A percentile compares a stretch with the other conserved stretches of the same genome.
Evolutionary conservation across 1,139 yeast genomes (phyloP).

Genomic region (Blastobotrys ciferrii): DNA sequence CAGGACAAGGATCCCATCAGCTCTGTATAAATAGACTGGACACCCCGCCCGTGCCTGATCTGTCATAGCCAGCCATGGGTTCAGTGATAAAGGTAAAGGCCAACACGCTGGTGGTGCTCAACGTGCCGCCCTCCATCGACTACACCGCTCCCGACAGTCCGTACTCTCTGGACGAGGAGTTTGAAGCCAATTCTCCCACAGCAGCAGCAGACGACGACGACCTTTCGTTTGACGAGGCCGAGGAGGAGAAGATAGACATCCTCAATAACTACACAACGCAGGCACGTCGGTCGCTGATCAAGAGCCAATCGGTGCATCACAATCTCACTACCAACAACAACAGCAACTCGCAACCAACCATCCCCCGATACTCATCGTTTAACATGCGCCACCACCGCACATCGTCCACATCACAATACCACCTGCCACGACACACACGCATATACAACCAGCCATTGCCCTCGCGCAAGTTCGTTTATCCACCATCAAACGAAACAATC

Average conservation of each 20-base stretch:
- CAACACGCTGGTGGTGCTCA: constrained; percentile 14
- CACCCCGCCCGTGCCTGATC: background rate
- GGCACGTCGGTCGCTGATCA: background rate
- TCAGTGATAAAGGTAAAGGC: constrained; percentile 14
- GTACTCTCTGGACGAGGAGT: background rate
- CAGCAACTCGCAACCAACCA: background rate
- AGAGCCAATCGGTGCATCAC: background rate
- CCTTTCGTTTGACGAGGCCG: background rate
- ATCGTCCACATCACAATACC: background rate
- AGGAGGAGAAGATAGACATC: background rate
- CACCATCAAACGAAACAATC: background rate
- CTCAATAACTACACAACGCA: constrained; percentile 1
- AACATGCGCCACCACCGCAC: background rate
- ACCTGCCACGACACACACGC: background rate
- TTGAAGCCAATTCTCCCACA: background rate
- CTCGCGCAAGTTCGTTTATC: background rate
- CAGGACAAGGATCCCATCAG: background rate
- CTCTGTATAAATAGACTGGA: background rate
- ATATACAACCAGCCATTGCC: background rate
- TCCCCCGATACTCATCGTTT: background rate
- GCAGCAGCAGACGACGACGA: background rate
- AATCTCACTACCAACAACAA: background rate
- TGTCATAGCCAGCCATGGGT: constrained; percentile 5
- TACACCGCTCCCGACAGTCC: constrained; percentile 3
- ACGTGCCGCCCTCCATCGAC: constrained; percentile 15